Conservation (phyloP, 805 yeast genomes). For the Candida tibetensis region DNA sequence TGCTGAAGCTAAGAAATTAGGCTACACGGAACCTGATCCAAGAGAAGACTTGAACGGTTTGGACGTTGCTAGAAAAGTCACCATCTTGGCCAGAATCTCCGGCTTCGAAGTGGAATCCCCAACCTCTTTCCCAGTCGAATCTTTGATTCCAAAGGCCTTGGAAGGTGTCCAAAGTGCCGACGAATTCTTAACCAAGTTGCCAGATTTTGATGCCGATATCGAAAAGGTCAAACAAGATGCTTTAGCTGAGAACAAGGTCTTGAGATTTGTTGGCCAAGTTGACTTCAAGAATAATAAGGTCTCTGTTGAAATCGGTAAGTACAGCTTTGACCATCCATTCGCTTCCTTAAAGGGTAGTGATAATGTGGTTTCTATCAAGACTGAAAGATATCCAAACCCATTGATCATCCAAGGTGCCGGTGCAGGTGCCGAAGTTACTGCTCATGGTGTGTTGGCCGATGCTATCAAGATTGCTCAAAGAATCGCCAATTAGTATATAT, state of each 20-base stretch:
- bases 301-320: slow-evolving; percentile 85
- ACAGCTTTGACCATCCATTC: slow-evolving; percentile 87
- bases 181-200: slow-evolving; percentile 78
- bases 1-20: slow-evolving; percentile 79
- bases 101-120: slow-evolving; percentile 86
- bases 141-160: slow-evolving; percentile 84
- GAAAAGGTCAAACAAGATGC: slow-evolving; percentile 79
- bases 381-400: slow-evolving; percentile 91
- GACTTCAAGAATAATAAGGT: slow-evolving; percentile 69
- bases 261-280: slow-evolving; percentile 90
- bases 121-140: slow-evolving; percentile 88
- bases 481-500: slow-evolving; percentile 44
- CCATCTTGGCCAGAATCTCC: slow-evolving; percentile 89
- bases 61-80: slow-evolving; percentile 97
- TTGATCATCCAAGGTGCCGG: slow-evolving; percentile 98
- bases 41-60: slow-evolving; percentile 97
- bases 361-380: slow-evolving; percentile 87
- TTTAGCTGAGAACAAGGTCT: slow-evolving; percentile 75
- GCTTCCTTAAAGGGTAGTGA: slow-evolving; percentile 95
- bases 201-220: slow-evolving; percentile 77
- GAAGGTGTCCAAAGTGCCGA: slow-evolving; percentile 69
- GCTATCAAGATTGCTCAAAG: slow-evolving; percentile 89
- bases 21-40: slow-evolving; percentile 99
- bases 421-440: slow-evolving; percentile 72
- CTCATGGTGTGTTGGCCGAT: slow-evolving; percentile 89